Base-by-base conservation (phyloP, 2,329 filamentous ascomycete species). In the Alternaria solani region DNA sequence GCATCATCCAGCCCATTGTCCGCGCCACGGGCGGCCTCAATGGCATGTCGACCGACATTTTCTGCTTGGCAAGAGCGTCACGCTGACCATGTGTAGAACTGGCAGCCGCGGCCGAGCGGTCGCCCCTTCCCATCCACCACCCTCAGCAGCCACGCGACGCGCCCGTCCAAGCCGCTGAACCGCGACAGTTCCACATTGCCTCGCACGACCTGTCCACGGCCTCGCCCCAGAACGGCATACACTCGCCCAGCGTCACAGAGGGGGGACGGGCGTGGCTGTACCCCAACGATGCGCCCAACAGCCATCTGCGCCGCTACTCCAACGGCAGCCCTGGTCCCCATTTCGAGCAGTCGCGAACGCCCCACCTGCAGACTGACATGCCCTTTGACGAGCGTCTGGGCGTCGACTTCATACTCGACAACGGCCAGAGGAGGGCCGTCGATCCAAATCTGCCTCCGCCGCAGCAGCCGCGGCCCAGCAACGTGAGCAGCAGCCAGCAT, bases 321-420 rank as follows among this genome's bases (percentile, higher is more conserved):
- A 75, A 78, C 32, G 75, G 80, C 34, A 77, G 75, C 52, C 63
- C 77, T 30, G 75, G 75, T 43, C 62, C 77, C 26, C 79, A 79
- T n/a, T 80, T 82, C 41, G 79, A 80, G 44, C 78, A 79, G 41
- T 78, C 79, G 70, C 64, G 81, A 74, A 68, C 65, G 12, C 34
- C 65, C 34, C 51, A 70, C 9, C 54, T 69, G 3, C 61, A 67
- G 18, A 49, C 65, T 4, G 75, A 74, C 4, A 70, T 71, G 64
- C 66, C 72, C 34, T 76, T 76, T 39, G 78, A 80, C 56, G 91
- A 94, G 72, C 85, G 88, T 47, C 82, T 94, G 8, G 89, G 88
- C 6, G 85, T 95, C 32, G 89, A 89, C 58, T 94, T 93, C 67
- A 81, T 95, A 2, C 83, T 94, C 1, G 80, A 85, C 34, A 83